These are phyloP conservation scores for Metschnikowia continentalis DNA, from an alignment of 805 yeast species.

Conservation along the genomic window DNA sequence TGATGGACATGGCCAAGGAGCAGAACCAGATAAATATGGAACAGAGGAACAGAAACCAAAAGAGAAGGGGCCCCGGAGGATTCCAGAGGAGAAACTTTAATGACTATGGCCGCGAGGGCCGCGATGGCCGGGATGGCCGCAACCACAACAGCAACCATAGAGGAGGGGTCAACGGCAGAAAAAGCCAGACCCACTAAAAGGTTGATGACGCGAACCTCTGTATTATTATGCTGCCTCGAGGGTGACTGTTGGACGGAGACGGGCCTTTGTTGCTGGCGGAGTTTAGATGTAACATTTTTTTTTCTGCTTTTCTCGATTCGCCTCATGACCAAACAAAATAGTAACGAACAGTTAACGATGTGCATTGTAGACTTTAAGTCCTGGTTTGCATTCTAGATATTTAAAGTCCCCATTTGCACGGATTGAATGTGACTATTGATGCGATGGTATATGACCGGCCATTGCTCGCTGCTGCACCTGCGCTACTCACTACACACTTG, in stretches of 20 bases:
- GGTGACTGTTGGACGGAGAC: not conserved
- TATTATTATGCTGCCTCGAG: slow-evolving; percentile 1
- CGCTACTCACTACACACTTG: not conserved
- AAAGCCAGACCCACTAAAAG: slow-evolving; percentile 9
- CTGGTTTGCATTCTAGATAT: too few relatives aligned
- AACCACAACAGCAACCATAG: slow-evolving; percentile 11
- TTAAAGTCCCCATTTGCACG: too few relatives aligned
- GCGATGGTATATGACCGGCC: not conserved
- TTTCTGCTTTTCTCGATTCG: slow-evolving; percentile 1
- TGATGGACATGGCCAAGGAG: slow-evolving; percentile 72
- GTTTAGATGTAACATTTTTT: slow-evolving; percentile 2
- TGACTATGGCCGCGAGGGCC: slow-evolving; percentile 26
- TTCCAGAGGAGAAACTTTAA: slow-evolving; percentile 23
- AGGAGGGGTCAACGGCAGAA: slow-evolving; percentile 11
- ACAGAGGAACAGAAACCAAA: slow-evolving; percentile 44
- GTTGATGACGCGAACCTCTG: slow-evolving; percentile 1
- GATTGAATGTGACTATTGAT: not conserved
- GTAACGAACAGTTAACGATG: slow-evolving; percentile 3
- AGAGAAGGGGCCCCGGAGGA: slow-evolving; percentile 36
- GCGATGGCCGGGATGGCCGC: slow-evolving; percentile 7
- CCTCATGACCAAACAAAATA: slow-evolving; percentile 2
- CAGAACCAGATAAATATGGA: slow-evolving; percentile 51
- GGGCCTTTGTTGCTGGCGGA: not conserved
- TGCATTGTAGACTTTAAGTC: not conserved
- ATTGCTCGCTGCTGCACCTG: slow-evolving; percentile 1